Percentiles rank a stretch among this genome's conserved stretches.
These are phyloP conservation scores for Combretum micranthum DNA, from an alignment of 345 rosid species.

Conservation along the genomic window DNA sequence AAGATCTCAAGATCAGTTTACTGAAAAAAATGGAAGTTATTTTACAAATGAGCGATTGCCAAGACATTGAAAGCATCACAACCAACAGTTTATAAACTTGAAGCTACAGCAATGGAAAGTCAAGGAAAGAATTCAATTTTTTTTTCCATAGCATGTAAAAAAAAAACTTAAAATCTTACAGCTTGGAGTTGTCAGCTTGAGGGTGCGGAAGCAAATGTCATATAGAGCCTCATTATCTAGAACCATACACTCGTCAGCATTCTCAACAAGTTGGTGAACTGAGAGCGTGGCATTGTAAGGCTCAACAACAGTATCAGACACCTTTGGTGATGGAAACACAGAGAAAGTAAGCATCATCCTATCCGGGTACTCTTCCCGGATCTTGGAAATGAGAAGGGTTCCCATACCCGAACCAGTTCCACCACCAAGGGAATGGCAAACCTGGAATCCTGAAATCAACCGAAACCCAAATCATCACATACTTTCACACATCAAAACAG, in stretches of 20 bases:
- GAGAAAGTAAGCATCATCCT: constrained; percentile 73
- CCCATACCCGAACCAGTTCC: constrained; percentile 80
- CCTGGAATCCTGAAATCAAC: constrained; percentile 47
- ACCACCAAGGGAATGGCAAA: constrained; percentile 64
- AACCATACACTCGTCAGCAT: constrained; percentile 74
- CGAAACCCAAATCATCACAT: not conserved
- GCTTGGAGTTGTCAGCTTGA: constrained; percentile 75
- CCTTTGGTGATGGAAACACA: constrained; percentile 63
- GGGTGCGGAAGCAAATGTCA: constrained; percentile 69
- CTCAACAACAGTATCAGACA: constrained; percentile 69
- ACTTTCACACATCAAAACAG: too few species aligned
- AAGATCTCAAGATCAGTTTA: too few species aligned
- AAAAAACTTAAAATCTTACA: constrained; percentile 29
- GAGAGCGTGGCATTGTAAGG: constrained; percentile 75
- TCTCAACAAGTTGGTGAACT: constrained; percentile 70
- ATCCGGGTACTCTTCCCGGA: constrained; percentile 64
- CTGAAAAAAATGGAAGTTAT: too few species aligned
- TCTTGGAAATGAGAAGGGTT: constrained; percentile 59
- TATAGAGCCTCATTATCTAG: constrained; percentile 69
- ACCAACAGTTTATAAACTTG: too few species aligned
- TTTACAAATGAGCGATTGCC: too few species aligned
- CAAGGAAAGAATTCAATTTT: too few species aligned
- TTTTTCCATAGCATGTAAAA: too few species aligned
- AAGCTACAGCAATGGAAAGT: too few species aligned
- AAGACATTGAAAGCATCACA: too few species aligned